phyloP scores from a whole-genome alignment of 2,329 filamentous ascomycete species.

The Fusarium cyanostomum region DNA sequence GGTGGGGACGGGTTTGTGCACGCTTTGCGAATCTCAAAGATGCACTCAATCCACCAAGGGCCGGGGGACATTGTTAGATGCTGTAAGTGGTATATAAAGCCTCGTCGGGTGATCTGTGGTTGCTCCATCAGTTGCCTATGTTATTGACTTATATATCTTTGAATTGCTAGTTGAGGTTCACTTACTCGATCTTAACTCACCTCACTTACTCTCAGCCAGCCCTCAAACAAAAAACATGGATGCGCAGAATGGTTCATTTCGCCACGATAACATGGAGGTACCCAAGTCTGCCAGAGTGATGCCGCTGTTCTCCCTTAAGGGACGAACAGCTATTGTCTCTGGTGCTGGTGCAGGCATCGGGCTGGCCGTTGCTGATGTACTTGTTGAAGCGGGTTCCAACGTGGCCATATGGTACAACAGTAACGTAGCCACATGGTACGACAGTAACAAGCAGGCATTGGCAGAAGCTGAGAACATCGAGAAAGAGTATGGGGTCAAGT shows the following conservation, averaged over 20 bases:
- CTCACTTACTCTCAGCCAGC: neutral
- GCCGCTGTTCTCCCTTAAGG: conserved; percentile 74
- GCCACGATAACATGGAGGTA: conserved; percentile 63
- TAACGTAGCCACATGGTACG: conserved; percentile 79
- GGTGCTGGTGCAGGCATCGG: conserved; percentile 75
- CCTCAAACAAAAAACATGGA: conserved; percentile 48
- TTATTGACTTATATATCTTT: no score
- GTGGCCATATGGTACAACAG: conserved; percentile 78
- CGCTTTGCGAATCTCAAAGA: conserved; percentile 12
- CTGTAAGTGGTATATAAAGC: conserved; percentile 17
- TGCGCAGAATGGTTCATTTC: conserved; percentile 61
- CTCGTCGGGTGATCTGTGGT: neutral
- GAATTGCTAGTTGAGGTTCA: neutral
- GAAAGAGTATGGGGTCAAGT: conserved; percentile 72
- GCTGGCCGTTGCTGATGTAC: conserved; percentile 68
- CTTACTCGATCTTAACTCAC: neutral
- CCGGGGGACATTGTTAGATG: conserved; percentile 17
- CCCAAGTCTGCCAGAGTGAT: conserved; percentile 63
- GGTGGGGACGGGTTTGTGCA: conserved; percentile 26
- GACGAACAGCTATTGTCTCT: conserved; percentile 74
- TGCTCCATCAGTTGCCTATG: neutral
- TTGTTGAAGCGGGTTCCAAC: conserved; percentile 76
- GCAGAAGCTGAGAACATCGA: conserved; percentile 71
- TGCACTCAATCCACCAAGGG: conserved; percentile 22
- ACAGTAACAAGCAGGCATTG: conserved; percentile 72